phyloP scores from a whole-genome alignment of 202 grass and related monocot species.

The Carex sylvatica region DNA sequence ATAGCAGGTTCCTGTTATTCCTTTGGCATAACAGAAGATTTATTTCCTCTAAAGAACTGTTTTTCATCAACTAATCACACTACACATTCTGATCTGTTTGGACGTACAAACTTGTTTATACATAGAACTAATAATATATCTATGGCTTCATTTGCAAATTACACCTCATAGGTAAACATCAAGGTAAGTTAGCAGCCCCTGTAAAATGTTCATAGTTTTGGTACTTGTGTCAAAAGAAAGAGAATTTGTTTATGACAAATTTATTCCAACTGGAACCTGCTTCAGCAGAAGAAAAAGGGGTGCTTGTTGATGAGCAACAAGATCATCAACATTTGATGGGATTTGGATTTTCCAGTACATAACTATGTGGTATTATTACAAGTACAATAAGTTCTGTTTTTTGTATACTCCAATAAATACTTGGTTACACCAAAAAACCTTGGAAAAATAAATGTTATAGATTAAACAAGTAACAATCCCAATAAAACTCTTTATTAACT shows the following conservation, averaged over 20 bases:
- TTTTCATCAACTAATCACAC: not conserved
- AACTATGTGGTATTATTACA: not conserved
- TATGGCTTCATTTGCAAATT: not conserved
- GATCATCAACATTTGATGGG: not conserved
- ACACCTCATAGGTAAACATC: not conserved
- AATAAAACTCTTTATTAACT: not conserved
- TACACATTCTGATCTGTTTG: not conserved
- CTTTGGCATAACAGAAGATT: too few relatives aligned
- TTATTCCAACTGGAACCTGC: not conserved
- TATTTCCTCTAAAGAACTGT: not conserved
- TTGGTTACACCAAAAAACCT: not conserved
- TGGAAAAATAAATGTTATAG: not conserved
- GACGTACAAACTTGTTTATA: not conserved
- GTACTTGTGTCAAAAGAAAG: not conserved
- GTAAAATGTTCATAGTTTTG: not conserved
- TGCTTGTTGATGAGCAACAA: not conserved
- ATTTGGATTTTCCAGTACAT: not conserved
- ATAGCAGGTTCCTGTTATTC: too few relatives aligned
- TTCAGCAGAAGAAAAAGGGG: not conserved
- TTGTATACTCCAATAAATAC: not conserved
- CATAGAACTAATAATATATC: not conserved
- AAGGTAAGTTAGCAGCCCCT: not conserved
- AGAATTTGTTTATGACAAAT: not conserved
- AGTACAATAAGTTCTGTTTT: not conserved
- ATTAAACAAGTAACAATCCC: not conserved